Base-by-base conservation (phyloP, 2,329 filamentous ascomycete species). In the Helminthosporium solani region DNA sequence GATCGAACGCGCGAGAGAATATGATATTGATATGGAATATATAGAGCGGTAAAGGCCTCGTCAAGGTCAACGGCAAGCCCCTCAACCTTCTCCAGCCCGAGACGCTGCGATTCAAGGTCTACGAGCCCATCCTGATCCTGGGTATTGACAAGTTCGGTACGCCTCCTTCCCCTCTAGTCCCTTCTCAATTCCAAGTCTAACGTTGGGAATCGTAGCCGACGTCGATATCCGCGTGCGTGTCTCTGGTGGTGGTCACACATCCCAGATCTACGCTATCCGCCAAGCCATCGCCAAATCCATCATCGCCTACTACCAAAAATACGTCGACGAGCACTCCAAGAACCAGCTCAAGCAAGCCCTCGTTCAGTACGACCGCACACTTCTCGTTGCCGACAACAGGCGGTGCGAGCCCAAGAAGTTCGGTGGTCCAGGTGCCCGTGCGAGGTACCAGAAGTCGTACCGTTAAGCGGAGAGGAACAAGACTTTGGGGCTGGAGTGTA, bases 241-340 rank as follows among this genome's bases (percentile, higher is more conserved):
- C 71, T 83, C 85, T 71, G 94, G 94, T 75, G 94, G 94, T 88
- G 94, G 92, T 81, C 92, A 97, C 84, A 91, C 88, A 62, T 95
- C 89, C 53, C 91, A 96, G 79, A 84, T 96, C 78, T 96, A 97
- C 80, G 94, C 94, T 75, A 90, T 97, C 83, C 90, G 94, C 70
- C 94, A 99, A 82, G 92, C 94, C 70, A 97, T 99, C 74, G 86
- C 91, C 81, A 99, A 97, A 86, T 87, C 87, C 70, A 89, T 95
- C 75, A 72, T 95, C 72, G 87, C 90, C 78, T 96, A 96, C 87
- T 97, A 96, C 88, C 92, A 96, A 82, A 96, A 99, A 85, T 99
- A 86, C 81, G 90, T 97, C 78, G 94, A 99, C 75, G 94, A 99
- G 88, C 91, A 97, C 88, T 90, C 88, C 82, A 99, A 99, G 88